Evolutionary conservation across 768 basidiomycete genomes (phyloP).

Genomic region (Suillus brevipes): DNA sequence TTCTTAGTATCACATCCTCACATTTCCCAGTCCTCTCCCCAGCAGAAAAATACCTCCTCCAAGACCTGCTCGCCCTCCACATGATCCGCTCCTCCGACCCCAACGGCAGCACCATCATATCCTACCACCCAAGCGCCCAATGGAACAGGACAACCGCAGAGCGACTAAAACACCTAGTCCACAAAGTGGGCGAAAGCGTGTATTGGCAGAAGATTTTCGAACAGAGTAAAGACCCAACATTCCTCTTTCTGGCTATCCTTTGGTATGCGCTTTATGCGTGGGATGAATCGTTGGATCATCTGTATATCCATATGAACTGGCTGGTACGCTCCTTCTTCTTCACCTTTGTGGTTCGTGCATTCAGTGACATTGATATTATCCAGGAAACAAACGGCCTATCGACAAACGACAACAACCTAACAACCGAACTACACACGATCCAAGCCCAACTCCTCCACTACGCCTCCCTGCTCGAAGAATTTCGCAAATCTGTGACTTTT

Average conservation of each 20-base stretch:
- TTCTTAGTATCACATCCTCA: background rate
- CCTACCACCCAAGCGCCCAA: conserved; percentile 33
- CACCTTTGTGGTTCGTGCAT: background rate
- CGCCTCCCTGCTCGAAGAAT: conserved; percentile 55
- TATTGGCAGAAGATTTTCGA: conserved; percentile 37
- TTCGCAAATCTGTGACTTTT: conserved; percentile 52
- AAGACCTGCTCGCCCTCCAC: conserved; percentile 41
- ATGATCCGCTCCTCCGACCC: conserved; percentile 32
- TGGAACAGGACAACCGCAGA: conserved; percentile 29
- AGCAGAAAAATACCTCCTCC: conserved; percentile 28
- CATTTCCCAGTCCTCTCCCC: background rate
- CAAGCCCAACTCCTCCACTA: conserved; percentile 61
- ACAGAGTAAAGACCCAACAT: conserved; percentile 33
- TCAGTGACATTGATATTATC: background rate
- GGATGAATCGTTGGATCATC: conserved; percentile 56
- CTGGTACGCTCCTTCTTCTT: conserved; percentile 35
- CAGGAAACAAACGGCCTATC: conserved; percentile 46
- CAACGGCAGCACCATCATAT: conserved; percentile 34
- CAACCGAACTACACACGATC: conserved; percentile 55
- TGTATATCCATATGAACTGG: conserved; percentile 52
- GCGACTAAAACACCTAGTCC: conserved; percentile 29
- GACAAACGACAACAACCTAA: conserved; percentile 41
- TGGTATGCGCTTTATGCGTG: conserved; percentile 66
- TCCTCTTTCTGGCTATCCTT: conserved; percentile 41
- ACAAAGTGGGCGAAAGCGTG: conserved; percentile 35